Evolutionary conservation across 352 stramenopile genomes (phyloP).

Genomic region (Pythium myriotylum): DNA sequence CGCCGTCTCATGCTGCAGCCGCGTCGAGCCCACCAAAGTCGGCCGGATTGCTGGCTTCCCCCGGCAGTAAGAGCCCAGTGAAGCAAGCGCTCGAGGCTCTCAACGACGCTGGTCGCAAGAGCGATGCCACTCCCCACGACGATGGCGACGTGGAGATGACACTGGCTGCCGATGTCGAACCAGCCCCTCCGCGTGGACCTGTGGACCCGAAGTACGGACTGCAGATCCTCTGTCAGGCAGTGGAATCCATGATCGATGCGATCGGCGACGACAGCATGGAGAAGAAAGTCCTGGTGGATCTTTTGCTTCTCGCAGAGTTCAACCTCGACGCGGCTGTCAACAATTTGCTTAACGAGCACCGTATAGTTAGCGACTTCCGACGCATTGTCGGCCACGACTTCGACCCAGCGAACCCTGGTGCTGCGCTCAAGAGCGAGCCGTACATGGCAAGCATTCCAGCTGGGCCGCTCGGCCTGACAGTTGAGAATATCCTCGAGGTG

Average conservation of each 20-base stretch:
- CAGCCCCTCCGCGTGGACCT: constrained; percentile 22
- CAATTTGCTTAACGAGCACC: constrained; percentile 79
- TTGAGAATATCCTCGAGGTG: constrained; percentile 89
- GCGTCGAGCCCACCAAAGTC: constrained; percentile 23
- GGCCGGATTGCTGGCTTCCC: background rate
- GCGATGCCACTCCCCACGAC: constrained; percentile 7
- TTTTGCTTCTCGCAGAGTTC: constrained; percentile 78
- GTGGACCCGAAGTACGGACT: constrained; percentile 80
- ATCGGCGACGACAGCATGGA: constrained; percentile 60
- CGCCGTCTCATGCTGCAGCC: constrained; percentile 2
- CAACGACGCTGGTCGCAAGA: constrained; percentile 12
- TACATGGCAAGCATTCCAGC: constrained; percentile 80
- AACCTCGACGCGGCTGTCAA: constrained; percentile 83
- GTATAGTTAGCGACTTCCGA: constrained; percentile 80
- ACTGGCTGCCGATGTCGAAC: constrained; percentile 25
- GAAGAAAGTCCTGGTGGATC: constrained; percentile 73
- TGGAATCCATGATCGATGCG: constrained; percentile 82
- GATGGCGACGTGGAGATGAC: constrained; percentile 78
- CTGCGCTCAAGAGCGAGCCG: constrained; percentile 51
- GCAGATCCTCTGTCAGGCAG: constrained; percentile 69
- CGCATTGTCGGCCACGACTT: constrained; percentile 72
- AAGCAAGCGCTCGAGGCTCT: constrained; percentile 22
- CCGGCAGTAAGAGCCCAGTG: constrained; percentile 21
- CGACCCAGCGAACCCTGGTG: constrained; percentile 51
- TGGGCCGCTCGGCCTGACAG: constrained; percentile 78